phyloP scores from a whole-genome alignment of 305 asterid species.

The Fraxinus dipetala region DNA sequence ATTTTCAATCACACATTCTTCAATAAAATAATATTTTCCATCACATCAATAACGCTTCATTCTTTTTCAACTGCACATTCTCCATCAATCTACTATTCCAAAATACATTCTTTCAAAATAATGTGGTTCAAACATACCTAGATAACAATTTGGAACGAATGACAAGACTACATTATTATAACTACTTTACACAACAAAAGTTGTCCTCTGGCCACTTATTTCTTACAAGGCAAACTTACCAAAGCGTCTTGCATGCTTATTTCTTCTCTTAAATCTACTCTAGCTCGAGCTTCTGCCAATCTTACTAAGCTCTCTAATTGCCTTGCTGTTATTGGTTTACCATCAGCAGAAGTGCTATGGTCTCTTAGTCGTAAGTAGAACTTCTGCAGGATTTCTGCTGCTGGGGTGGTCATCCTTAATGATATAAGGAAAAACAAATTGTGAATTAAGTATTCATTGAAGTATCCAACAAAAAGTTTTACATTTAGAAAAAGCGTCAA shows the following conservation, averaged over 20 bases:
- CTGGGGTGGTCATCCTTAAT: slow-evolving; percentile 85
- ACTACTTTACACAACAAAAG: slow-evolving; percentile 15
- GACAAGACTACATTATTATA: not conserved
- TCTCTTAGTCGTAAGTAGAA: slow-evolving; percentile 82
- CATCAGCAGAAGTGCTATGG: slow-evolving; percentile 73
- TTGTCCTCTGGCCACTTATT: slow-evolving; percentile 15
- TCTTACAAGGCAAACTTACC: slow-evolving; percentile 44
- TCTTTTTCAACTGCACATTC: no score
- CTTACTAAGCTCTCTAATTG: slow-evolving; percentile 94
- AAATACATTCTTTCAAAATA: no score
- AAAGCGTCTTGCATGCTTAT: slow-evolving; percentile 81
- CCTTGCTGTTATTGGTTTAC: slow-evolving; percentile 96
- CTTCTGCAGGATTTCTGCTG: slow-evolving; percentile 90
- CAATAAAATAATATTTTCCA: no score
- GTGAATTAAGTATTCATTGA: slow-evolving; percentile 18
- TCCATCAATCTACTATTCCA: no score
- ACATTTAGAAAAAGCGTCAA: slow-evolving; percentile 17
- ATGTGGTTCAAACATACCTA: not conserved
- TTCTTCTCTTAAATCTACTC: slow-evolving; percentile 88
- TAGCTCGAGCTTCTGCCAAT: slow-evolving; percentile 97
- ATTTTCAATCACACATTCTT: no score
- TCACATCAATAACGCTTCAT: no score
- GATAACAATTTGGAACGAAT: not conserved
- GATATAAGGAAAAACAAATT: slow-evolving; percentile 22
- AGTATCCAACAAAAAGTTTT: slow-evolving; percentile 8